These are phyloP conservation scores for Fusarium globosum DNA, from an alignment of 2,329 filamentous ascomycete genomes.

Conservation along the genomic window DNA sequence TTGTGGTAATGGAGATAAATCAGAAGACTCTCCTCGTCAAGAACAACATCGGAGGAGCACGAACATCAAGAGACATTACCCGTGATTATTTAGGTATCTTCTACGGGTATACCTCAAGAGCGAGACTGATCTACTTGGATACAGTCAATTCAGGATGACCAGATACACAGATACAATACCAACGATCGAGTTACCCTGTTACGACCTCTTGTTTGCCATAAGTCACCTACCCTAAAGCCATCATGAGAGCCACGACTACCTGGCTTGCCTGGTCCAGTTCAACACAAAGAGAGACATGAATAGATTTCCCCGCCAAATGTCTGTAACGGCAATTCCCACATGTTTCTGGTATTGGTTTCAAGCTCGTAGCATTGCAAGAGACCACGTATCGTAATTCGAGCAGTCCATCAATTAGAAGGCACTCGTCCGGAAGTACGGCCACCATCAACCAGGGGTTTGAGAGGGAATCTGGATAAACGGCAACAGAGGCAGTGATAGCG, in stretches of 20 bases:
- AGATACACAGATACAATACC: background rate
- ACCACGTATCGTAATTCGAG: conserved; percentile 1
- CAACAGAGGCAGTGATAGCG: conserved; percentile 36
- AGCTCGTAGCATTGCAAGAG: background rate
- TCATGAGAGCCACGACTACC: background rate
- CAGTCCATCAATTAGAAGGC: background rate
- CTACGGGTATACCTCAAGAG: too few relatives aligned
- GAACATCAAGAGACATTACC: background rate
- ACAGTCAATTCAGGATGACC: background rate
- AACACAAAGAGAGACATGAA: background rate
- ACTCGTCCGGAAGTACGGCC: conserved; percentile 25
- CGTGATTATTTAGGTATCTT: too few relatives aligned
- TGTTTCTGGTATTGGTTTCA: conserved; percentile 5
- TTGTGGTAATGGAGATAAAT: background rate
- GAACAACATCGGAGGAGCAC: background rate
- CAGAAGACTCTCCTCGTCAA: background rate
- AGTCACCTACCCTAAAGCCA: conserved; percentile 4
- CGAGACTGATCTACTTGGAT: background rate
- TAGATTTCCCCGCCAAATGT: background rate
- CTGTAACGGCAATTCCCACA: background rate
- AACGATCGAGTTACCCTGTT: background rate
- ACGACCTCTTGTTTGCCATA: background rate
- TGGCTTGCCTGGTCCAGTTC: background rate
- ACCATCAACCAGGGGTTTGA: conserved; percentile 16
- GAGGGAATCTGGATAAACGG: conserved; percentile 44